phyloP scores from a whole-genome alignment of 495 filamentous ascomycete species.

The Penicillium antarcticum region DNA sequence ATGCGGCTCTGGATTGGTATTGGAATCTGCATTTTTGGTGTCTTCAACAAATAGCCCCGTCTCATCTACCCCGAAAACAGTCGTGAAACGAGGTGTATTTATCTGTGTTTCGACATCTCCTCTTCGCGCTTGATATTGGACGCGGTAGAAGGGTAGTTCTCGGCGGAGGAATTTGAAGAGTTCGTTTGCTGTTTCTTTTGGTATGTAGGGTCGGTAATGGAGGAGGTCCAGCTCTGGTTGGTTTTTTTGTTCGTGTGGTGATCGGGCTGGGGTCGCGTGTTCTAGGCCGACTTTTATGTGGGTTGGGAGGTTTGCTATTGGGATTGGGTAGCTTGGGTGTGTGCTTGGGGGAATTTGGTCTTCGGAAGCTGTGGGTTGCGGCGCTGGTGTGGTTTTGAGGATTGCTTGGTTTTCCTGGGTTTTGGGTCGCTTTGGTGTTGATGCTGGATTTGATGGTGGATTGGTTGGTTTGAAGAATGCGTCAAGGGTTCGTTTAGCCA shows the following conservation, averaged over 20 bases:
- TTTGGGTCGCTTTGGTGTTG: constrained; percentile 15
- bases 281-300: constrained; percentile 34
- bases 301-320: constrained; percentile 53
- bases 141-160: constrained; percentile 68
- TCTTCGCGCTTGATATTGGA: constrained; percentile 65
- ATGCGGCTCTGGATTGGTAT: neutral
- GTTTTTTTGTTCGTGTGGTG: constrained; percentile 45
- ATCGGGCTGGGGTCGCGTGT: constrained; percentile 21
- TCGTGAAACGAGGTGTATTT: constrained; percentile 66
- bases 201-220: constrained; percentile 65
- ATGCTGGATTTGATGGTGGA: neutral
- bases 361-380: neutral
- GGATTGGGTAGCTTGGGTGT: constrained; percentile 61
- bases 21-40: neutral
- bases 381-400: neutral
- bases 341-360: constrained; percentile 7
- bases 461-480: constrained; percentile 22
- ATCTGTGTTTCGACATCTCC: constrained; percentile 54
- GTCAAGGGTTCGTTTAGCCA: constrained; percentile 27
- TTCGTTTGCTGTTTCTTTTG: constrained; percentile 43
- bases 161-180: constrained; percentile 63
- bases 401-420: neutral
- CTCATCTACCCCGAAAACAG: constrained; percentile 69
- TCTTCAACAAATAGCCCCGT: constrained; percentile 41
- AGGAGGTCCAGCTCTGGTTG: constrained; percentile 64